These are phyloP conservation scores for Boletus rubropictus DNA, from an alignment of 768 basidiomycete species.

Conservation along the genomic window DNA sequence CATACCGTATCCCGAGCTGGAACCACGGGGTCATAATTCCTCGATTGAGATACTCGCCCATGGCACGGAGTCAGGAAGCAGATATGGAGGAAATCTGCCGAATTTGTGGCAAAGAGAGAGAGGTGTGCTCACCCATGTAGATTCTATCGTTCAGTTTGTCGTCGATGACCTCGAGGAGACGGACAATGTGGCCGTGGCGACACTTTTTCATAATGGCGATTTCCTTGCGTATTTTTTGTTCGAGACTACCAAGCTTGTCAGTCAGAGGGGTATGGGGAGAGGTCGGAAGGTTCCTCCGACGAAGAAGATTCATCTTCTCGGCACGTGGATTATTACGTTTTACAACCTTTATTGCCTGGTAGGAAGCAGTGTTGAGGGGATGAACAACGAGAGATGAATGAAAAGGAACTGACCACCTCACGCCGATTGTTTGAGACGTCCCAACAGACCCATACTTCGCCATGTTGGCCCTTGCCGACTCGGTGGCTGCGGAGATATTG, in stretches of 20 bases:
- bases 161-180: slow-evolving; percentile 91
- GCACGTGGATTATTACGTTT: slow-evolving; percentile 66
- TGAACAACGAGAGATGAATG: slow-evolving; percentile 5
- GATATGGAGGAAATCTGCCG: slow-evolving; percentile 16
- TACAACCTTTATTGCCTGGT: slow-evolving; percentile 76
- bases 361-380: slow-evolving; percentile 6
- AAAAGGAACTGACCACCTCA: slow-evolving; percentile 37
- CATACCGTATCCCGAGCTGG: slow-evolving; percentile 29
- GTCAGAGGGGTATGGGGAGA: slow-evolving; percentile 50
- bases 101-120: slow-evolving; percentile 10
- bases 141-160: slow-evolving; percentile 83
- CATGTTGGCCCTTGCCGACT: slow-evolving; percentile 87
- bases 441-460: slow-evolving; percentile 75
- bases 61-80: slow-evolving; percentile 22
- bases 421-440: slow-evolving; percentile 45
- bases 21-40: slow-evolving; percentile 31
- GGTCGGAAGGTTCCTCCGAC: slow-evolving; percentile 41
- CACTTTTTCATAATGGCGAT: slow-evolving; percentile 99
- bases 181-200: slow-evolving; percentile 82
- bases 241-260: slow-evolving; percentile 64
- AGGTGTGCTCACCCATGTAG: slow-evolving; percentile 76
- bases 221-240: slow-evolving; percentile 84
- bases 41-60: slow-evolving; percentile 28
- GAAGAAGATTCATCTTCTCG: slow-evolving; percentile 53
- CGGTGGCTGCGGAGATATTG: slow-evolving; percentile 74